phyloP scores from a whole-genome alignment of 2,329 filamentous ascomycete species.

The Fusarium anguioides region DNA sequence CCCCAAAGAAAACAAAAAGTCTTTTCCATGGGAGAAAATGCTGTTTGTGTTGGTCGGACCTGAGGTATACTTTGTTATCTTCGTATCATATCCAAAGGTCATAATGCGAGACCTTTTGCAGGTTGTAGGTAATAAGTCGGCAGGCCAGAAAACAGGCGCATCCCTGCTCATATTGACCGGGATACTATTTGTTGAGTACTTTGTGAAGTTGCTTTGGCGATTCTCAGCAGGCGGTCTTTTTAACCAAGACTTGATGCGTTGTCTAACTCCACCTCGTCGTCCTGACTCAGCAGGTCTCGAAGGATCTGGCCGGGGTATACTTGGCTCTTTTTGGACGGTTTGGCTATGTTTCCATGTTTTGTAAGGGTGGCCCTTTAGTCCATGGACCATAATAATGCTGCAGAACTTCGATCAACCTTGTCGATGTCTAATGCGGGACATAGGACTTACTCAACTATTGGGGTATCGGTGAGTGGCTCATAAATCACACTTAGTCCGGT shows the following conservation, averaged over 20 bases:
- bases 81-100: constrained; percentile 24
- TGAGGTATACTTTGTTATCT: constrained; percentile 22
- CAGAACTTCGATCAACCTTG: background rate
- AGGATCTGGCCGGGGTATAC: too few relatives aligned
- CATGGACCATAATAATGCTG: constrained; percentile 26
- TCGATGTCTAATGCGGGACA: too few relatives aligned
- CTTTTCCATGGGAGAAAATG: constrained; percentile 18
- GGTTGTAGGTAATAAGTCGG: background rate
- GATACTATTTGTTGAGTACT: background rate
- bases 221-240: background rate
- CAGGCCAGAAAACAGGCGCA: constrained; percentile 19
- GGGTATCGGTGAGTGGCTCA: background rate
- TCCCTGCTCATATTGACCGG: accelerated
- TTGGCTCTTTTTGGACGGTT: accelerated
- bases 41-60: constrained; percentile 4
- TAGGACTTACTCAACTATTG: background rate
- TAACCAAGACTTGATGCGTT: background rate
- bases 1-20: constrained; percentile 13
- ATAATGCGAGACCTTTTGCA: constrained; percentile 11
- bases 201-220: background rate
- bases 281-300: too few relatives aligned
- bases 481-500: background rate
- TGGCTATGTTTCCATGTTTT: constrained; percentile 13
- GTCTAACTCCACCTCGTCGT: background rate
- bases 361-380: constrained; percentile 24